phyloP scores from a whole-genome alignment of 768 basidiomycete genomes.

The Podaxis sp. region DNA sequence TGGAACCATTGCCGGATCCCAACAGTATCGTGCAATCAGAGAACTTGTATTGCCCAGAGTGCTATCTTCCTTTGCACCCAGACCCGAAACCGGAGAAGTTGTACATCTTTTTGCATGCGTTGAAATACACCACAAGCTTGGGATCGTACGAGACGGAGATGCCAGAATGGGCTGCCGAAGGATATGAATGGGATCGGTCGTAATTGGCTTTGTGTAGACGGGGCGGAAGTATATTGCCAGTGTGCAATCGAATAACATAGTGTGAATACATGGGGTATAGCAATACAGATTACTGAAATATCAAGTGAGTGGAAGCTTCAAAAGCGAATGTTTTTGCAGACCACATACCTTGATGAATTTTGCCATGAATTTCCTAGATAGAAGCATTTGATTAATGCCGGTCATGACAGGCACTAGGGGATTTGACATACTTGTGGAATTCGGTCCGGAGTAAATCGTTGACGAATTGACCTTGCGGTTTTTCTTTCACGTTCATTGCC shows the following conservation, averaged over 20 bases:
- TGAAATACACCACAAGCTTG: conserved; percentile 77
- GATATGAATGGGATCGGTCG: conserved; percentile 61
- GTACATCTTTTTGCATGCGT: conserved; percentile 94
- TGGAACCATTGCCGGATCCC: conserved; percentile 36
- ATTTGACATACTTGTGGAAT: conserved; percentile 76
- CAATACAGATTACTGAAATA: conserved; percentile 5
- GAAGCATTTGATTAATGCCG: conserved; percentile 9
- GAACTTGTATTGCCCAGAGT: conserved; percentile 79
- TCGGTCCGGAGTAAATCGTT: conserved; percentile 94
- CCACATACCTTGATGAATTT: conserved; percentile 78
- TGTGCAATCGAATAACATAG: conserved; percentile 10
- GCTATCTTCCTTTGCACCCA: conserved; percentile 89
- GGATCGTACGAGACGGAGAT: conserved; percentile 84
- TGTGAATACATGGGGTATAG: conserved; percentile 3
- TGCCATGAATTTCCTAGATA: conserved; percentile 81
- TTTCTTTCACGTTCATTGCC: conserved; percentile 66
- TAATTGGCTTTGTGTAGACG: not conserved
- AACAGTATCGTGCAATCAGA: conserved; percentile 37
- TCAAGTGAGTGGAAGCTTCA: not conserved
- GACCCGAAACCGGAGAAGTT: conserved; percentile 91
- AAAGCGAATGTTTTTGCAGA: not conserved
- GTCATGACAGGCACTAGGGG: not conserved
- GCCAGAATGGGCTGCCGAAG: conserved; percentile 85
- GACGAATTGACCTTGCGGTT: conserved; percentile 78
- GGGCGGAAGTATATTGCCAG: conserved; percentile 2